Percentiles rank a stretch among this genome's conserved stretches.
phyloP scores from a whole-genome alignment of 495 filamentous ascomycete genomes.

The Trichoderma parareesei region DNA sequence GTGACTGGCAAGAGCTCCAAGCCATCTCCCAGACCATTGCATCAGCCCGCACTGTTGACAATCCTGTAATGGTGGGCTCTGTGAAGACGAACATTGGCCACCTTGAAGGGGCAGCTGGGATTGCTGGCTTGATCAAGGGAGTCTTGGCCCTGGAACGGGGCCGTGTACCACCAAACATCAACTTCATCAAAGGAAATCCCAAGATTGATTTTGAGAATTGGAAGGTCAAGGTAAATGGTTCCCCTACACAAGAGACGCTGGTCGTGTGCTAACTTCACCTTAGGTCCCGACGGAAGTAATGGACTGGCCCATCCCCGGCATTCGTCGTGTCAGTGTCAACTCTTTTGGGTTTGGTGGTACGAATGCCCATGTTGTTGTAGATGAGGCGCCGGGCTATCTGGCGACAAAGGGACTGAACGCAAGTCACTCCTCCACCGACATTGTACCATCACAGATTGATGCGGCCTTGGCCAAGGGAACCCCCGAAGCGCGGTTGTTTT shows the following conservation, averaged over 20 bases:
- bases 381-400: constrained; percentile 13
- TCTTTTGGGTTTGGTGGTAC: constrained; percentile 35
- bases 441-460: not conserved
- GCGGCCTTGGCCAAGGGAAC: not conserved
- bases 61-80: constrained; percentile 33
- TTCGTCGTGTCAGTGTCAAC: constrained; percentile 27
- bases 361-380: constrained; percentile 29
- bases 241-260: not conserved
- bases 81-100: constrained; percentile 48
- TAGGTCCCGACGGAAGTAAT: constrained; percentile 20
- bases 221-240: constrained; percentile 12
- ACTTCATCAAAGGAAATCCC: constrained; percentile 40
- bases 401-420: not conserved
- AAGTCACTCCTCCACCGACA: constrained; percentile 5
- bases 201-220: constrained; percentile 24
- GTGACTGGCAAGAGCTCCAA: constrained; percentile 14
- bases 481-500: constrained; percentile 6
- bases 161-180: constrained; percentile 31
- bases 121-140: constrained; percentile 45
- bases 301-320: constrained; percentile 23
- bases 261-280: not conserved
- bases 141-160: constrained; percentile 41
- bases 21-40: constrained; percentile 16
- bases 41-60: constrained; percentile 9
- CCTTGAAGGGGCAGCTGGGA: constrained; percentile 39